Evolutionary conservation across 225 moss, liverwort and hornwort genomes (phyloP), one percentile per base, ranked within the genome.

Genomic region (Pseudisothecium myosuroides): DNA sequence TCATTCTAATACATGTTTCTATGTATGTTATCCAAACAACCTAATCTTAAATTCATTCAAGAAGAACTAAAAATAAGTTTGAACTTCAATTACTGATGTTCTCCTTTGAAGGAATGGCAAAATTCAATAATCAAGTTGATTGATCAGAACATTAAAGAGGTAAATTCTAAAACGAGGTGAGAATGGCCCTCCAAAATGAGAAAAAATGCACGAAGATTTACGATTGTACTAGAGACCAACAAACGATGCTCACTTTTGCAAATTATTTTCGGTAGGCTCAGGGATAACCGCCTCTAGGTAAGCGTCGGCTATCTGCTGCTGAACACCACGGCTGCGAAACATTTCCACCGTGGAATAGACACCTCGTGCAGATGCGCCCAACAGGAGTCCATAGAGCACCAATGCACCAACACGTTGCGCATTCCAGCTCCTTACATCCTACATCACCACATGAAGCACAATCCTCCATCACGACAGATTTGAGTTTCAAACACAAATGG

Each of bases 271-370:
- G 45, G 95, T 99, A 50, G 99, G 96, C 90, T 96, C 97, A 64
- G 99, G 99, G 90, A 99, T 94, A n/a, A 93, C 76, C 45, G 94
- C 91, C 79, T 99, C 99, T 62, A 99, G 36, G 88, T 92, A 99
- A 61, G 91, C 85, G 66, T 96, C 95, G n/a, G 87, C 84, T 60
- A 93, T 64, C 84, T 89, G 85, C 90, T 93, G 79, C 59, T 83
- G 26, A 69, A 75, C 82, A 26, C 86, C 89, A 77, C 76, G 91
- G 61, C 21, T 79, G 90, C 95, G 95, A 68, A 94, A 54, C 83
- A 84, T 88, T 62, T 68, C 89, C 83, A 95, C 90, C 39, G 90
- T 72, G 78, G 93, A 88, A 60, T 94, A 94, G 26, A 91, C 88
- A 87, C 97, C 99, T 87, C 95, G 93, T 68, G 93, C 85, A 86